A percentile compares a stretch with the other conserved stretches of the same genome.
phyloP scores from a whole-genome alignment of 2,329 filamentous ascomycete genomes.

The Arthrobotrys entomopaga region DNA sequence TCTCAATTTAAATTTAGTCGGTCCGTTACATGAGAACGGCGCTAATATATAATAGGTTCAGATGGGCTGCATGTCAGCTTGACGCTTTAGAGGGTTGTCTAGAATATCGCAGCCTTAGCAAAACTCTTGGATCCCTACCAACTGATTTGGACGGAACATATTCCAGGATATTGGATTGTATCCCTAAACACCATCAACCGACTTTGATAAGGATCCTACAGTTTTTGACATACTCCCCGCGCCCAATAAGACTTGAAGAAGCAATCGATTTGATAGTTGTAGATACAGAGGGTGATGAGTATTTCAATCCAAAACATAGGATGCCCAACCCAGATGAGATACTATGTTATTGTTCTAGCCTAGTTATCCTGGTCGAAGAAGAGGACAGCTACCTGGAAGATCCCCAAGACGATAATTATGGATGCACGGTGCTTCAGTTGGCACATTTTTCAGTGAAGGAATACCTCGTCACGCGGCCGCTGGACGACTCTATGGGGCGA shows the following conservation, averaged over 20 bases:
- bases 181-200: constrained; percentile 45
- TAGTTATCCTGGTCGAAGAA: constrained; percentile 43
- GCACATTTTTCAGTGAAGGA: constrained; percentile 22
- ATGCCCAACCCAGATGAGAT: constrained; percentile 56
- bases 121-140: constrained; percentile 55
- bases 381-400: neutral
- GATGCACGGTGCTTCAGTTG: constrained; percentile 20
- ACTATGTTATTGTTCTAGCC: constrained; percentile 1
- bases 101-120: constrained; percentile 28
- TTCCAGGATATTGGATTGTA: constrained; percentile 57
- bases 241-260: constrained; percentile 56
- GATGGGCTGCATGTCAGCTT: constrained; percentile 59
- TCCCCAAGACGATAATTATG: neutral
- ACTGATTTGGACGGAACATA: constrained; percentile 58
- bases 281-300: constrained; percentile 8
- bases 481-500: neutral
- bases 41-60: constrained; percentile 56
- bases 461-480: neutral
- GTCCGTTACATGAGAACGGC: neutral
- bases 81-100: constrained; percentile 58
- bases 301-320: constrained; percentile 33
- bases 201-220: constrained; percentile 47
- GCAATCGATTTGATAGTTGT: constrained; percentile 6
- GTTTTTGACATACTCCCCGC: constrained; percentile 58
- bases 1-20: constrained; percentile 1